These are phyloP conservation scores for Agaricus bisporus DNA, from an alignment of 768 basidiomycete genomes.

Conservation along the genomic window DNA sequence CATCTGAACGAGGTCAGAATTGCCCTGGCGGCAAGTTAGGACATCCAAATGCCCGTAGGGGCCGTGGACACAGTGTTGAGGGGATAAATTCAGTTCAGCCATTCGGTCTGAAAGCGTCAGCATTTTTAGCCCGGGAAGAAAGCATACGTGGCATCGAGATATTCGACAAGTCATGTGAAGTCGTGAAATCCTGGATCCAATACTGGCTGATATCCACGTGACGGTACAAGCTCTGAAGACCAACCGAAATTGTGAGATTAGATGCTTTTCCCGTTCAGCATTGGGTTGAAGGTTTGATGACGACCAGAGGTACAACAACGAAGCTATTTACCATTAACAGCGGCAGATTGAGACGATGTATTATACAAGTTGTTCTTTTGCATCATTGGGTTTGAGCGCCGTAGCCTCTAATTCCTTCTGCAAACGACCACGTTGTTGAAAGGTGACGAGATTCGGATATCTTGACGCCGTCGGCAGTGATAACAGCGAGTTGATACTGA, in stretches of 20 bases:
- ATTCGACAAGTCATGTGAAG: neutral
- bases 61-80: neutral
- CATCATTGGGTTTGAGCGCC: conserved; percentile 82
- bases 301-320: neutral
- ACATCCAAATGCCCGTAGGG: neutral
- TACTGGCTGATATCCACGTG: neutral
- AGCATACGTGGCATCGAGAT: conserved; percentile 4
- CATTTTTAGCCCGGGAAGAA: neutral
- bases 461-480: conserved; percentile 67
- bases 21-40: neutral
- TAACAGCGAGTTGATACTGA: conserved; percentile 92
- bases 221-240: neutral
- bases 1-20: neutral
- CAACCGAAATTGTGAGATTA: neutral
- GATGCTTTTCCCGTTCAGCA: neutral
- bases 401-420: conserved; percentile 88
- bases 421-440: conserved; percentile 86
- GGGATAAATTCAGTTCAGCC: neutral
- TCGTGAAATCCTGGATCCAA: no score
- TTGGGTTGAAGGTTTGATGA: neutral
- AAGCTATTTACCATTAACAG: conserved; percentile 1
- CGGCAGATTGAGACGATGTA: neutral
- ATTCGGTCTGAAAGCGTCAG: neutral
- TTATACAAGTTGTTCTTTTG: conserved; percentile 7
- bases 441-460: conserved; percentile 76